A percentile compares a stretch with the other conserved stretches of the same genome.
Conservation (phyloP, 1,284 basidiomycete species). For the Hymenochaete sp. region DNA sequence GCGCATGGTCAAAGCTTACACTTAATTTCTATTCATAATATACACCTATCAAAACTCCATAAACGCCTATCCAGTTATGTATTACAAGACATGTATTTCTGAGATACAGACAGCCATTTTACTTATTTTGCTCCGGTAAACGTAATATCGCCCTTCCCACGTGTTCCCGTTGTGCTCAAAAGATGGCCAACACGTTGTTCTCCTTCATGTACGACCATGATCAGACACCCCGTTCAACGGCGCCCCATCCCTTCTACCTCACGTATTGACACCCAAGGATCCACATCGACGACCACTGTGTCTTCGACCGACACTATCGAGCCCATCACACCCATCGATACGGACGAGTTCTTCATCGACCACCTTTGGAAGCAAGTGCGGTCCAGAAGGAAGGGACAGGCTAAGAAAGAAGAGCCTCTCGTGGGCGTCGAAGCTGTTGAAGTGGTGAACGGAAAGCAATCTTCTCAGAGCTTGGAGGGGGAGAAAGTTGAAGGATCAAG, state of each 20-base stretch:
- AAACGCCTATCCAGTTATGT: too few relatives aligned
- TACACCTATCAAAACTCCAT: too few relatives aligned
- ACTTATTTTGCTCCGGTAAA: background rate
- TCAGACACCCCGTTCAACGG: too few relatives aligned
- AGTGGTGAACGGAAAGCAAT: too few relatives aligned
- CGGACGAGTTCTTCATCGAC: conserved; percentile 12
- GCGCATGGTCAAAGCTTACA: too few relatives aligned
- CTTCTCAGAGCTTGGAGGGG: too few relatives aligned
- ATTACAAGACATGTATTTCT: too few relatives aligned
- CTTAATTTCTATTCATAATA: too few relatives aligned
- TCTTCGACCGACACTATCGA: conserved; percentile 7
- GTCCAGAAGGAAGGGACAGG: background rate
- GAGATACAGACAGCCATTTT: background rate
- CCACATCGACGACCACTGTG: background rate
- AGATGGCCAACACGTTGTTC: background rate
- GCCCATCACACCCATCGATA: conserved; percentile 9
- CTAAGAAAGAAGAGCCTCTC: background rate
- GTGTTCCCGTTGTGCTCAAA: background rate
- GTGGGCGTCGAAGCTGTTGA: background rate
- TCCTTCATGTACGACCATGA: background rate
- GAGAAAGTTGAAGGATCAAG: too few relatives aligned
- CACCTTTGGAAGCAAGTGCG: conserved; percentile 12
- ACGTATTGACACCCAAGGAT: background rate
- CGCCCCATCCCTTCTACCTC: background rate
- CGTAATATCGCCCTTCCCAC: background rate